Conservation (phyloP, 1,284 basidiomycete genomes). For the Porodaedalea pini region DNA sequence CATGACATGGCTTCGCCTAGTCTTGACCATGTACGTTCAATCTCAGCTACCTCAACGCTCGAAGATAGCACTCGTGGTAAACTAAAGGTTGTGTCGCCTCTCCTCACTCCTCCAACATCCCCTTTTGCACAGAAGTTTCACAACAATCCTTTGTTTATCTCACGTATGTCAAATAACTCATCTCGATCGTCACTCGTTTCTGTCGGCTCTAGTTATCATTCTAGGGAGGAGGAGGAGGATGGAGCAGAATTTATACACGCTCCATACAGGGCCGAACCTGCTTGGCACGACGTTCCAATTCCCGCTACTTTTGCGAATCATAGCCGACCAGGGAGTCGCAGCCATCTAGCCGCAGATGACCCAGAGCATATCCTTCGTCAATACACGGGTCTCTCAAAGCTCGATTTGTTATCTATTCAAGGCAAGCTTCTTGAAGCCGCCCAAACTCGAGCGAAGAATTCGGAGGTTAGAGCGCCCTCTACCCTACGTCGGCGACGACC, state of each 20-base stretch:
- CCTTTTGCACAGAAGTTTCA: conserved; percentile 50
- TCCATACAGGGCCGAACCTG: conserved; percentile 42
- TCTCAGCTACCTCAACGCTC: background rate
- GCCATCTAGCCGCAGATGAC: conserved; percentile 31
- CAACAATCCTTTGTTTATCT: conserved; percentile 53
- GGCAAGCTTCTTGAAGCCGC: conserved; percentile 64
- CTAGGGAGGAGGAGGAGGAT: conserved; percentile 59
- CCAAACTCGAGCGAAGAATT: conserved; percentile 49
- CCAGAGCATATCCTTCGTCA: conserved; percentile 61
- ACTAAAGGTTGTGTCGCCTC: conserved; percentile 20
- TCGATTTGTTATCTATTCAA: conserved; percentile 67
- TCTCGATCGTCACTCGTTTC: conserved; percentile 76
- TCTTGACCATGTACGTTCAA: conserved; percentile 5
- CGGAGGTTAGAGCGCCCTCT: conserved; percentile 54
- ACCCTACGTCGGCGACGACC: conserved; percentile 64
- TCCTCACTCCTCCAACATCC: conserved; percentile 36
- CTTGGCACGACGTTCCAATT: conserved; percentile 58
- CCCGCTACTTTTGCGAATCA: conserved; percentile 30
- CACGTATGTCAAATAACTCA: conserved; percentile 59
- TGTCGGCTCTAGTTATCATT: conserved; percentile 78
- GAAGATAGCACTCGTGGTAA: conserved; percentile 22
- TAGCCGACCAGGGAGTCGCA: background rate
- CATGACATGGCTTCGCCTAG: background rate
- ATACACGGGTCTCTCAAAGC: conserved; percentile 62
- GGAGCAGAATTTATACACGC: conserved; percentile 50